Conservation (phyloP, 495 filamentous ascomycete genomes). For the Collariella sp. region DNA sequence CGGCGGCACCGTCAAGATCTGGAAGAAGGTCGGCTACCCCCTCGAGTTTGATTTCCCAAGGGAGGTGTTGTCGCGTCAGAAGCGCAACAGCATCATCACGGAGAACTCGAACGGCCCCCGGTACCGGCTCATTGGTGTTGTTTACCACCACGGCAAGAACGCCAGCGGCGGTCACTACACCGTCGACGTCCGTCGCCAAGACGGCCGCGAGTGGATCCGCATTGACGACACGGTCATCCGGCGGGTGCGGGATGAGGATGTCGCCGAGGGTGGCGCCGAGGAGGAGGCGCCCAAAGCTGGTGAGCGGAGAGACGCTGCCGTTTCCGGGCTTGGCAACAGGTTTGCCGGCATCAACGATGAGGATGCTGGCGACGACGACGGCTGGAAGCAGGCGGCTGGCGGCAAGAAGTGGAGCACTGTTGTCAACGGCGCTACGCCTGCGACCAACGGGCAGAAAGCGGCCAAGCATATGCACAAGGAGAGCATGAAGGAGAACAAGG, state of each 20-base stretch:
- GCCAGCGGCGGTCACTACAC: constrained; percentile 95
- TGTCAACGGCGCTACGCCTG: constrained; percentile 46
- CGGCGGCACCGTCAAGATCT: constrained; percentile 92
- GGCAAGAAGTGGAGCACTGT: constrained; percentile 58
- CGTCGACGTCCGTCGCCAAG: constrained; percentile 88
- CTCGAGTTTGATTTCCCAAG: constrained; percentile 88
- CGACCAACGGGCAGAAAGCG: constrained; percentile 47
- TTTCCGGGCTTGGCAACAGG: constrained; percentile 43
- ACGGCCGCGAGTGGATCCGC: constrained; percentile 88
- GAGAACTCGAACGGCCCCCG: constrained; percentile 58
- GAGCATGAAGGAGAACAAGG: constrained; percentile 82
- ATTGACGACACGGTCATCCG: constrained; percentile 89
- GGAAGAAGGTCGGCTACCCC: constrained; percentile 95
- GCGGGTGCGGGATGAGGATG: constrained; percentile 78
- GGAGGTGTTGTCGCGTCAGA: constrained; percentile 76
- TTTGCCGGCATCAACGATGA: constrained; percentile 62
- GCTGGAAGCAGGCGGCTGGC: constrained; percentile 78
- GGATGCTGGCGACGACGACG: constrained; percentile 58
- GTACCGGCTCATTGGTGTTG: constrained; percentile 82
- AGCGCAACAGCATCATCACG: constrained; percentile 52
- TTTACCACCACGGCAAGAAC: constrained; percentile 96
- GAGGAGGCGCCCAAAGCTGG: constrained; percentile 60
- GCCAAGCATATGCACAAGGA: constrained; percentile 53
- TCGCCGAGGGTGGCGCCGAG: constrained; percentile 76
- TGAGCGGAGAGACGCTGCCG: constrained; percentile 33